Evolutionary conservation across 345 rosid species (phyloP), one percentile per base, ranked within the genome.

Genomic region (Toxicodendron radicans): DNA sequence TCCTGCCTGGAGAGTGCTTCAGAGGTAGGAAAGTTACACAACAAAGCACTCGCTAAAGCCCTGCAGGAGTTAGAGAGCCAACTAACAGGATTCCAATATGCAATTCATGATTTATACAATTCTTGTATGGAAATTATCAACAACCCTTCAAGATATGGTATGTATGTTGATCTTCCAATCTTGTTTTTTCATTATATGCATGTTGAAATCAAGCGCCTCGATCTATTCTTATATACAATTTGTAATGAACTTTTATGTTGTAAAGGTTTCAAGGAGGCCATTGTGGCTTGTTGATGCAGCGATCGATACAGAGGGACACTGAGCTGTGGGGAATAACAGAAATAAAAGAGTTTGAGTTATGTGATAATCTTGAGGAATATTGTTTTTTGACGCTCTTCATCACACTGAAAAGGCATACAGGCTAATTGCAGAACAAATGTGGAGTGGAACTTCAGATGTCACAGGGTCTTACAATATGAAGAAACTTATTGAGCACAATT

Each of bases 381-480:
- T 75, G 65, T 73, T 66, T 13, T 79, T 59, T 33, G 79, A 79
- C 56, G 46, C 72, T 13, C 27, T 3, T 1, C 76, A 79, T 49
- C 51, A 56, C 10, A 64, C 73, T 27, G 57, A 79, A 59, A 58
- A 56, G n/a, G 66, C 73, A 13, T 46, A 71, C 59, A 33, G 16
- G 12, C 79, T 70, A 41, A 30, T 66, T 10, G 75, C 79, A 23
- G 53, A 71, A 21, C 9, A 75, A 17, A 0, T 75, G 3, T 79
- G 79, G 76, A 70, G 6, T 59, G 79, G 76, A 21, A 58, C 20
- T 23, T 43, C 68, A 13, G 14, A 8, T 30, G 56, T 73, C 24
- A 81, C 80, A n/a, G 52, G 75, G 53, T 85, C 89, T 52, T 83
- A 73, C 24, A 87, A 75, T 67, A 73, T 82, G 48, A 80, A 80